A percentile compares a stretch with the other conserved stretches of the same genome.
These are phyloP conservation scores for Earliella scabrosa DNA, from an alignment of 1,284 basidiomycete genomes.

Conservation along the genomic window DNA sequence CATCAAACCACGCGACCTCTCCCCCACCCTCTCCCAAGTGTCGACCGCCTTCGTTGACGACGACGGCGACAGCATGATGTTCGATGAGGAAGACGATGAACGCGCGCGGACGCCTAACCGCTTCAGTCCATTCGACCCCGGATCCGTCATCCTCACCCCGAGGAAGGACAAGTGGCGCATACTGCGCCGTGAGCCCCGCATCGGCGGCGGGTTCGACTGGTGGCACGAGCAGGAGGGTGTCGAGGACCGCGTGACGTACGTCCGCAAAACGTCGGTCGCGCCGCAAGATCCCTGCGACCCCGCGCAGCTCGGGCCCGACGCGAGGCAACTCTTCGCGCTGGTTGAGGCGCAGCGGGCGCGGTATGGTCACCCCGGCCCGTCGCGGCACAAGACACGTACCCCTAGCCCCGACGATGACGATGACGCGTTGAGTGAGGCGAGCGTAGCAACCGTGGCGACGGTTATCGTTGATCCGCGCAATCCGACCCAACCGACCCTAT, in stretches of 20 bases:
- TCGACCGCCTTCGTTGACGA: neutral
- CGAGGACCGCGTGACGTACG: constrained; percentile 5
- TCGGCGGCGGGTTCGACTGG: constrained; percentile 8
- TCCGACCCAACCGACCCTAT: constrained; percentile 9
- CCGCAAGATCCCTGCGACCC: neutral
- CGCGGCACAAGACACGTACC: too few species aligned
- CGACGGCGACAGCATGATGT: constrained; percentile 20
- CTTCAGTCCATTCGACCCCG: constrained; percentile 6
- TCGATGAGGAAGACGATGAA: constrained; percentile 11
- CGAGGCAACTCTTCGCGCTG: neutral
- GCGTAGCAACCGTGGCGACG: constrained; percentile 6
- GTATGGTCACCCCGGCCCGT: neutral
- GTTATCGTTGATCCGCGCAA: constrained; percentile 12
- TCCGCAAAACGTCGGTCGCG: neutral
- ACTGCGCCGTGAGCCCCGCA: constrained; percentile 6
- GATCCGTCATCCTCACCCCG: constrained; percentile 19
- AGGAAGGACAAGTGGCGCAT: constrained; percentile 7
- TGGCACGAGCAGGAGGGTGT: constrained; percentile 8
- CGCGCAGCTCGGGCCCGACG: neutral
- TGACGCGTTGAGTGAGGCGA: constrained; percentile 7
- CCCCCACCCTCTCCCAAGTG: neutral
- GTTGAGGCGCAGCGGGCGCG: neutral
- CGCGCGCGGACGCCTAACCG: constrained; percentile 9
- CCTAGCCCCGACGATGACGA: neutral
- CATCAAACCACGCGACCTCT: neutral